Conservation (phyloP, 495 filamentous ascomycete species). For the Neurospora terricola region DNA sequence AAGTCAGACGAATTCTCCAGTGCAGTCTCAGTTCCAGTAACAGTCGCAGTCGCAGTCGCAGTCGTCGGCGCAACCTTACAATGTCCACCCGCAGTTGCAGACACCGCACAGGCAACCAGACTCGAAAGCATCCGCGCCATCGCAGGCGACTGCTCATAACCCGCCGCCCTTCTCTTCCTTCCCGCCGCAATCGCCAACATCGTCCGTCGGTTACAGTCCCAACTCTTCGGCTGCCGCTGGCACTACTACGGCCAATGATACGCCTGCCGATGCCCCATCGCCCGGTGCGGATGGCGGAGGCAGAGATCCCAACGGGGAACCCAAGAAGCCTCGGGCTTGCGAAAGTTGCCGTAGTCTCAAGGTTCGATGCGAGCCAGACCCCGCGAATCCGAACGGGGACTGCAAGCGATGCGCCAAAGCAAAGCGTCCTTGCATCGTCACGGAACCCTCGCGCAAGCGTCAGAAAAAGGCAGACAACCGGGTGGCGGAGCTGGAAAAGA, state of each 20-base stretch:
- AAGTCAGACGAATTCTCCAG: background rate
- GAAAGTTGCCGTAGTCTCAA: slow-evolving; percentile 86
- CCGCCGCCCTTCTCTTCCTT: background rate
- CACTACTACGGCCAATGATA: background rate
- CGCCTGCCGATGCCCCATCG: background rate
- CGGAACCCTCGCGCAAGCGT: slow-evolving; percentile 71
- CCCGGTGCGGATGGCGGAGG: slow-evolving; percentile 11
- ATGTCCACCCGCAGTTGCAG: background rate
- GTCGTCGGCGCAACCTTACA: background rate
- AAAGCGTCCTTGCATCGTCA: slow-evolving; percentile 67
- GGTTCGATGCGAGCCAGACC: slow-evolving; percentile 76
- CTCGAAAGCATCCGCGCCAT: background rate
- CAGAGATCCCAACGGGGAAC: slow-evolving; percentile 39
- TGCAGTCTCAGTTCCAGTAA: background rate
- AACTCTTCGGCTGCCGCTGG: background rate
- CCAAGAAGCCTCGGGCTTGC: slow-evolving; percentile 80
- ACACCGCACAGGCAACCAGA: background rate
- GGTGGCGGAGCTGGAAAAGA: slow-evolving; percentile 87
- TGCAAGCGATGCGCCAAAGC: slow-evolving; percentile 88
- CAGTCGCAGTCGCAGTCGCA: background rate
- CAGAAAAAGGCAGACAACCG: slow-evolving; percentile 91
- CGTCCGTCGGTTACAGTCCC: background rate
- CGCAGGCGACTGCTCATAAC: background rate
- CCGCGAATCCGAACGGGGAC: slow-evolving; percentile 47
- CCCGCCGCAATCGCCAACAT: background rate